Base-by-base conservation (phyloP, 768 basidiomycete species). In the Pleurotus ostreatus region DNA sequence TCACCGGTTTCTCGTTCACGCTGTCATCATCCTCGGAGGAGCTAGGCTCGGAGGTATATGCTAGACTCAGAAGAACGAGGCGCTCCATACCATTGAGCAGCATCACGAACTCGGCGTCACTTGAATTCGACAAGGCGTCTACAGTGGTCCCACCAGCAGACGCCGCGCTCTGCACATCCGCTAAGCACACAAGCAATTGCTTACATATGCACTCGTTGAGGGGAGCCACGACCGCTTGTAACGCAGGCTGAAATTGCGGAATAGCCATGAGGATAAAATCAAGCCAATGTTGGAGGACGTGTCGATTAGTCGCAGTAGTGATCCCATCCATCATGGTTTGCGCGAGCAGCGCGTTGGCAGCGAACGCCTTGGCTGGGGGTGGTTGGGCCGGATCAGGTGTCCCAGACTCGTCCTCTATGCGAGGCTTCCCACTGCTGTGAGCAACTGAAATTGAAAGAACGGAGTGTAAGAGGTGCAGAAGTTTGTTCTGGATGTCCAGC, bases 251-350 rank as follows among this genome's bases (percentile, higher is more conserved):
- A 65, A 94, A 91, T 62, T 93, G 91, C 3, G 92, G 86, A 15
- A 95, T 73, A 1, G 93, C 91, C 85, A 92, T 91, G 54, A 96
- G 79, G 57, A 98, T 79, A 67, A 99, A 98, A 67, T 98, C 96
- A 23, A 98, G 78, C 96, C 96, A 98, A 63, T 97, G 92, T 64
- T 97, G 95, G 26, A 96, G 69, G 22, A 96, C 80, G 1, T 92
- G 79, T 25, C 86, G 83, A 70, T 96, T 97, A 26, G 79, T 70
- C 8, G 78, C 72, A 4, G 75, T 68, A 9, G 85, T 74, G 46
- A 98, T 83, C 2, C 92, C 96, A 65, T 96, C 92, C 15, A 88
- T 75, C 18, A 98, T 74, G 0, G 88, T 85, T 61, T 89, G 89
- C 0, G 88, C 78, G 23, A 97, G 70, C 43, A 93, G 78, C 0